These are phyloP conservation scores for Trametes maxima DNA, from an alignment of 768 basidiomycete genomes.

Conservation along the genomic window DNA sequence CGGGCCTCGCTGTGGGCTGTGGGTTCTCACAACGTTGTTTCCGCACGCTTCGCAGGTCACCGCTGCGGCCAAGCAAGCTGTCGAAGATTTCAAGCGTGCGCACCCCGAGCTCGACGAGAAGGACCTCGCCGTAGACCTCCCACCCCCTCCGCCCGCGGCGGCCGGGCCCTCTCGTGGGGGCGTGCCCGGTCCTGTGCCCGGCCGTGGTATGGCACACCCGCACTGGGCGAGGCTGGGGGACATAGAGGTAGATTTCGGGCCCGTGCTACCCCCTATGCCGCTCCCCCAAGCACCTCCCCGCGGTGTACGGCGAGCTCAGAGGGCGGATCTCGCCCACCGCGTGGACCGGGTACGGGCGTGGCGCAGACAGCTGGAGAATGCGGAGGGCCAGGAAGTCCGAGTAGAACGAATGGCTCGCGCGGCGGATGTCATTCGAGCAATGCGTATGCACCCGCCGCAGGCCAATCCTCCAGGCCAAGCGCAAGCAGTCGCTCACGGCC, in stretches of 20 bases:
- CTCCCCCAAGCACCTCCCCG: not conserved
- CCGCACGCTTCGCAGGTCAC: conserved; percentile 52
- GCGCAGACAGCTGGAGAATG: not conserved
- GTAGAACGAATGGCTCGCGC: not conserved
- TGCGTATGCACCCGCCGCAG: not conserved
- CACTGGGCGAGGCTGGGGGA: not conserved
- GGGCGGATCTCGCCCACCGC: not conserved
- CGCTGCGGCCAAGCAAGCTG: conserved; percentile 63
- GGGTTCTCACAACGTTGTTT: not conserved
- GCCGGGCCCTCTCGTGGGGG: conserved; percentile 18
- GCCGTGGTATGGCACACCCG: not conserved
- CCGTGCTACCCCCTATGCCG: not conserved
- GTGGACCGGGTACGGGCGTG: conserved; percentile 2
- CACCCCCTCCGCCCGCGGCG: conserved; percentile 39
- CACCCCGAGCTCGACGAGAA: conserved; percentile 67
- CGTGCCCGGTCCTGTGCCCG: not conserved
- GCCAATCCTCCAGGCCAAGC: not conserved
- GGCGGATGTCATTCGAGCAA: not conserved
- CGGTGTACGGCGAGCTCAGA: not conserved
- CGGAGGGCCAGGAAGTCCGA: not conserved
- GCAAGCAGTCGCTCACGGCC: not conserved
- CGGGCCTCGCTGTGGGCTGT: not conserved
- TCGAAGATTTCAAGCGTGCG: conserved; percentile 58
- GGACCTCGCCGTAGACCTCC: conserved; percentile 67
- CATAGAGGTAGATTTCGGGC: not conserved